Evolutionary conservation across 2,329 filamentous ascomycete genomes (phyloP).

Genomic region (Diatrype stigma): DNA sequence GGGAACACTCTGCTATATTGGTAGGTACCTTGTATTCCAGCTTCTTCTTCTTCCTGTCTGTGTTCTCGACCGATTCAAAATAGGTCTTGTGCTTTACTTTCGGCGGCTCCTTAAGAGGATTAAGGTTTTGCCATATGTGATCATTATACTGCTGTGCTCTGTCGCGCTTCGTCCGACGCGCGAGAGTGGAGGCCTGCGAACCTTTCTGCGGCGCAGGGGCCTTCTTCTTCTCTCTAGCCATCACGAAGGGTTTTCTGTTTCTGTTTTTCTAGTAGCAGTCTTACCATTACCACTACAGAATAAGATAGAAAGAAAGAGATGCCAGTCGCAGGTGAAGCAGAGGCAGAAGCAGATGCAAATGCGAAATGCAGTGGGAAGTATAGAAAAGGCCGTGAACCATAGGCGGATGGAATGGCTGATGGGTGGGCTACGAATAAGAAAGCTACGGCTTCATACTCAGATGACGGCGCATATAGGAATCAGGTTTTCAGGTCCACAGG

Average conservation of each 20-base stretch:
- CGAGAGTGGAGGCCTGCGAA: constrained; percentile 13
- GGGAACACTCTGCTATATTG: neutral
- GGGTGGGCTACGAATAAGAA: neutral
- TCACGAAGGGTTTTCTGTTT: constrained; percentile 19
- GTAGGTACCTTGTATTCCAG: constrained; percentile 55
- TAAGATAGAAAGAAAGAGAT: constrained; percentile 4
- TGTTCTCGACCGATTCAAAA: constrained; percentile 62
- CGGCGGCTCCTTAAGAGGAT: constrained; percentile 29
- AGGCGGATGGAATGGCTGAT: too few species aligned
- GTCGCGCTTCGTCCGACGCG: constrained; percentile 25
- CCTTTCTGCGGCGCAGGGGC: constrained; percentile 22
- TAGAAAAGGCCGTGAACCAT: neutral
- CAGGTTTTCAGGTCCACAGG: too few species aligned
- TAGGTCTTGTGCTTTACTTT: constrained; percentile 57
- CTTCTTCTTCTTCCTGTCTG: constrained; percentile 61
- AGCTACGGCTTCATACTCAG: neutral
- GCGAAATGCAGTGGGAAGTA: neutral
- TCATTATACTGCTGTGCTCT: constrained; percentile 22
- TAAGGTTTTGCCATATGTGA: constrained; percentile 24
- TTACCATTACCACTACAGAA: constrained; percentile 25
- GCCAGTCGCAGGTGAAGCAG: constrained; percentile 6
- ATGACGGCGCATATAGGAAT: neutral
- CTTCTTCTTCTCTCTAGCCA: constrained; percentile 30
- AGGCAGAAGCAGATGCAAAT: neutral
- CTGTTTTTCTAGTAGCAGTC: constrained; percentile 19